A percentile compares a stretch with the other conserved stretches of the same genome.
Conservation (phyloP, 306 rosid species). For the Mucuna pruriens region DNA sequence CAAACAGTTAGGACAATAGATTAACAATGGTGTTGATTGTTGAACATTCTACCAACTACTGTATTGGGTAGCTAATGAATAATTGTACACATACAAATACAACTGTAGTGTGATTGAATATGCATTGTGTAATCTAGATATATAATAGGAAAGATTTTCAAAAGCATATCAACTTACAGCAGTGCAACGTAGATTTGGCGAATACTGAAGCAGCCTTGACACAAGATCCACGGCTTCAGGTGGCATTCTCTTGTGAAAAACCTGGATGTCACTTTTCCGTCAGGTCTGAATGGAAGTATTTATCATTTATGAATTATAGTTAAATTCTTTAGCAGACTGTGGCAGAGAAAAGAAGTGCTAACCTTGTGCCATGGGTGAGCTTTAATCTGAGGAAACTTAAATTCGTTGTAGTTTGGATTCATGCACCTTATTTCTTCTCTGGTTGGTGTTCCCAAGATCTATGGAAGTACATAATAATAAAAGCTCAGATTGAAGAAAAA, state of each 20-base stretch:
- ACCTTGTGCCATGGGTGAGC: constrained; percentile 99
- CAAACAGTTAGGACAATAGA: constrained; percentile 19
- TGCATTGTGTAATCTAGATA: neutral
- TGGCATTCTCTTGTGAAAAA: constrained; percentile 89
- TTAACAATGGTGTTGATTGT: neutral
- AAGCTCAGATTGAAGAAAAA: constrained; percentile 24
- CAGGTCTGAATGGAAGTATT: constrained; percentile 27
- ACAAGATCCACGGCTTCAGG: constrained; percentile 90
- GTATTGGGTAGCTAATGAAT: neutral
- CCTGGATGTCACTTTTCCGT: constrained; percentile 48
- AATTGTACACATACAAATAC: neutral
- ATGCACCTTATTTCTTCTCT: constrained; percentile 96
- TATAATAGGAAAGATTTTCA: neutral
- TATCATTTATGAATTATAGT: neutral
- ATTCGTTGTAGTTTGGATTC: constrained; percentile 92
- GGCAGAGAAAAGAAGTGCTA: constrained; percentile 3
- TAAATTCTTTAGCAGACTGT: neutral
- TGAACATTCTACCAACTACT: neutral
- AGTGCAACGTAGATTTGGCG: constrained; percentile 91
- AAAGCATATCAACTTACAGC: constrained; percentile 56
- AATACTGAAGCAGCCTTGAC: constrained; percentile 90
- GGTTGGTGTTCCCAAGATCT: constrained; percentile 92
- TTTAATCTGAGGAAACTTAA: constrained; percentile 93
- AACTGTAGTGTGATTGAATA: neutral
- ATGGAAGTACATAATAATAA: constrained; percentile 2